Evolutionary conservation across 257 asterid genomes (phyloP).

Genomic region (Nicotiana attenuata): DNA sequence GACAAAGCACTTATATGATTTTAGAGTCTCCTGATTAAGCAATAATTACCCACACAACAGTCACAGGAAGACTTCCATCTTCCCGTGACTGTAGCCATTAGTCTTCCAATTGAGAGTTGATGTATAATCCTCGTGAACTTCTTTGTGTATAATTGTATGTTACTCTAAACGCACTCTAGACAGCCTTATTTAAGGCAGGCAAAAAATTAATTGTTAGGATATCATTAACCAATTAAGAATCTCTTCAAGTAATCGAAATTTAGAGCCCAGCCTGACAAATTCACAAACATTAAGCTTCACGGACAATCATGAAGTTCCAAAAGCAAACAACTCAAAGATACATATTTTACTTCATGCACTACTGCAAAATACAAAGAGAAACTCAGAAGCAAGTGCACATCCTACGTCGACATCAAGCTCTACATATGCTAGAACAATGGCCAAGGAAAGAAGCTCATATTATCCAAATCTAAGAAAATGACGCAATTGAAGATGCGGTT

Average conservation of each 20-base stretch:
- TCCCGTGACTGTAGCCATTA: background rate
- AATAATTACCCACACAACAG: background rate
- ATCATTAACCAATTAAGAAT: background rate
- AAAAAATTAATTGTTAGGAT: background rate
- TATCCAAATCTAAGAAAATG: background rate
- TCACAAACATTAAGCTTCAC: constrained; percentile 4
- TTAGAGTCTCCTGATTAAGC: constrained; percentile 1
- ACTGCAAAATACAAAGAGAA: background rate
- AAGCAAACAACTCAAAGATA: background rate
- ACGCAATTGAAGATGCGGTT: background rate
- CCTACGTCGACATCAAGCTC: background rate
- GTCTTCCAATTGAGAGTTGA: background rate
- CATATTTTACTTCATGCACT: constrained; percentile 1
- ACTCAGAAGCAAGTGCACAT: background rate
- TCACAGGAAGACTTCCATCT: background rate
- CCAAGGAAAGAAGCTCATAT: background rate
- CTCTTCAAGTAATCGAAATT: background rate
- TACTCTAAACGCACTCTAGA: background rate
- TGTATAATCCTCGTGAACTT: constrained; percentile 2
- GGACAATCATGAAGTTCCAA: background rate
- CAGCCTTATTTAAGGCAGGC: background rate
- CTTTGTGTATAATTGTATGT: background rate
- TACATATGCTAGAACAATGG: background rate
- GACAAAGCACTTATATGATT: background rate
- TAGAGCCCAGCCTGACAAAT: background rate